Percentiles rank a stretch among this genome's conserved stretches.
These are phyloP conservation scores for Capsicum pubescens DNA, from an alignment of 257 asterid species.

Conservation along the genomic window DNA sequence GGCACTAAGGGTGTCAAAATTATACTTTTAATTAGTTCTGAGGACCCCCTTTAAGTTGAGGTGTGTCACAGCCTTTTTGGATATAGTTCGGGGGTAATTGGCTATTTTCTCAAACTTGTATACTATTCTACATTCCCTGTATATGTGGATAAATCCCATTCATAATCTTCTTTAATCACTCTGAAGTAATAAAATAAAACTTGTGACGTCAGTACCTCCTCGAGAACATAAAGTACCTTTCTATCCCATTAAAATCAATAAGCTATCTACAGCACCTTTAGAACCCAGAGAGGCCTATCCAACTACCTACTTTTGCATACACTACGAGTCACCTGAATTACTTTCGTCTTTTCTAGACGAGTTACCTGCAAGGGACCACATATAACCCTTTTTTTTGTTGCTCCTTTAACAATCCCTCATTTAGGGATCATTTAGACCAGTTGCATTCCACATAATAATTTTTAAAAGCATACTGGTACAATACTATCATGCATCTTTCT, in stretches of 20 bases:
- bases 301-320: not conserved
- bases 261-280: not conserved
- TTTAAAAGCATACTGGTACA: not conserved
- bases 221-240: not conserved
- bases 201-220: not conserved
- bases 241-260: not conserved
- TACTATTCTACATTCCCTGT: not conserved
- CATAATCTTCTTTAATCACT: not conserved
- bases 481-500: not conserved
- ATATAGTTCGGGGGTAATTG: no score
- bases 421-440: not conserved
- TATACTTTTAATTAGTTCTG: no score
- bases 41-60: no score
- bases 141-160: not conserved
- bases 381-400: not conserved
- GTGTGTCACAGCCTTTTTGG: no score
- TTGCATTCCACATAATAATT: not conserved
- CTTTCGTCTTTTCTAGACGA: not conserved
- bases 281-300: not conserved
- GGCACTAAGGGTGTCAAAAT: no score
- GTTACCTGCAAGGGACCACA: not conserved
- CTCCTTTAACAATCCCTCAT: not conserved
- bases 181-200: not conserved
- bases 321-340: not conserved
- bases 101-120: not conserved